phyloP scores from a whole-genome alignment of 2,329 filamentous ascomycete genomes.

The Cladosporium sp. region DNA sequence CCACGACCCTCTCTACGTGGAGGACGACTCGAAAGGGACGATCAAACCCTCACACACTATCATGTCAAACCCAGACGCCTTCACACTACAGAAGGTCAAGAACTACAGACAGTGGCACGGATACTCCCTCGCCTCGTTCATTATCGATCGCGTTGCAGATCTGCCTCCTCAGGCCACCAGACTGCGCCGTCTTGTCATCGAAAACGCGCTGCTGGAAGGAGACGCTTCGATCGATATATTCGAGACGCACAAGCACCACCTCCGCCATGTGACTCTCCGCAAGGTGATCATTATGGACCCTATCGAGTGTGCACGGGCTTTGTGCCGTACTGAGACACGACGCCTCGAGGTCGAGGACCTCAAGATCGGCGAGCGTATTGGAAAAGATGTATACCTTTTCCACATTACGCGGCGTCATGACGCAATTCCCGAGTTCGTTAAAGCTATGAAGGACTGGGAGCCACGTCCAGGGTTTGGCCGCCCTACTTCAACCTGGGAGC shows the following conservation, averaged over 20 bases:
- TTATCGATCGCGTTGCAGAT: neutral
- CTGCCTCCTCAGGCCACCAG: neutral
- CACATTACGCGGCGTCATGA: no score
- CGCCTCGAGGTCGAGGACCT: neutral
- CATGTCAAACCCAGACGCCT: neutral
- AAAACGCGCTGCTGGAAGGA: neutral
- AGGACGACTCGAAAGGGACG: neutral
- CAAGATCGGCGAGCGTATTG: no score
- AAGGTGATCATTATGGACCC: neutral
- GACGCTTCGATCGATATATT: neutral
- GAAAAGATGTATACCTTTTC: no score
- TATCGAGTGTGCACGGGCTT: neutral
- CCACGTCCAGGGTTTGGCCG: neutral
- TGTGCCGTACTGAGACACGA: neutral
- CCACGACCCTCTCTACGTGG: neutral
- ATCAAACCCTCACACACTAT: neutral
- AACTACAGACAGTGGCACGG: neutral
- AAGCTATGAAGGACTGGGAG: neutral
- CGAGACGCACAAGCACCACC: neutral
- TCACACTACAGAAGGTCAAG: neutral
- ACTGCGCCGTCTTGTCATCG: neutral
- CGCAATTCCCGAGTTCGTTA: neutral
- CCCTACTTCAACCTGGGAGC: neutral
- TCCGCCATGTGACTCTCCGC: neutral
- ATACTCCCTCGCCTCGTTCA: neutral